A percentile compares a stretch with the other conserved stretches of the same genome.
Evolutionary conservation across 1,284 basidiomycete species (phyloP).

Genomic region (Sporisorium scitamineum): DNA sequence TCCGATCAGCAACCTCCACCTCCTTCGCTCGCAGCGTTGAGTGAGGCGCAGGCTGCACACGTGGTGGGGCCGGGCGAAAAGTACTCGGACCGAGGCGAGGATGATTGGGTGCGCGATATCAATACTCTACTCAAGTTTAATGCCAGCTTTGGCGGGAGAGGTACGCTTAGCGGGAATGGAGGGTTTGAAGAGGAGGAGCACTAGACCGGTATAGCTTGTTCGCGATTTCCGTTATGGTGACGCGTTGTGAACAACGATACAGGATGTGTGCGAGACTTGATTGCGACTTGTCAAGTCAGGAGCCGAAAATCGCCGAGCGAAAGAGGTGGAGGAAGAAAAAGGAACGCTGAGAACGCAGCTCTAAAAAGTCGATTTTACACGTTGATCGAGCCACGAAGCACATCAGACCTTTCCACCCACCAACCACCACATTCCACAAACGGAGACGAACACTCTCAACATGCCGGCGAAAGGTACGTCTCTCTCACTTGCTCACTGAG

Average conservation of each 20-base stretch:
- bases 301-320: too few species aligned
- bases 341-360: neutral
- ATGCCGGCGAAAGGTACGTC: slow-evolving; percentile 37
- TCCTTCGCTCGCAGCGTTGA: neutral
- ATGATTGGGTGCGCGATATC: slow-evolving; percentile 96
- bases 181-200: slow-evolving; percentile 51
- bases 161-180: slow-evolving; percentile 54
- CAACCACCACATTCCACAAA: neutral
- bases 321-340: neutral
- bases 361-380: neutral
- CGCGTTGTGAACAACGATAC: too few species aligned
- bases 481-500: neutral
- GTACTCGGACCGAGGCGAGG: slow-evolving; percentile 76
- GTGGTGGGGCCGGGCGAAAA: slow-evolving; percentile 35
- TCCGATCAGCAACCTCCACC: slow-evolving; percentile 8
- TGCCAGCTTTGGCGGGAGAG: slow-evolving; percentile 63
- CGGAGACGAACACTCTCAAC: neutral
- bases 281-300: too few species aligned
- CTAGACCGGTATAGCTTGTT: too few species aligned
- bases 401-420: neutral
- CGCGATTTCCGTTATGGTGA: too few species aligned
- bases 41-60: neutral
- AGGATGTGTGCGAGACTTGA: too few species aligned
- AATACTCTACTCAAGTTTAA: slow-evolving; percentile 73
- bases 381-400: neutral